phyloP scores from a whole-genome alignment of 257 asterid species.

The Leptodermis oblonga region DNA sequence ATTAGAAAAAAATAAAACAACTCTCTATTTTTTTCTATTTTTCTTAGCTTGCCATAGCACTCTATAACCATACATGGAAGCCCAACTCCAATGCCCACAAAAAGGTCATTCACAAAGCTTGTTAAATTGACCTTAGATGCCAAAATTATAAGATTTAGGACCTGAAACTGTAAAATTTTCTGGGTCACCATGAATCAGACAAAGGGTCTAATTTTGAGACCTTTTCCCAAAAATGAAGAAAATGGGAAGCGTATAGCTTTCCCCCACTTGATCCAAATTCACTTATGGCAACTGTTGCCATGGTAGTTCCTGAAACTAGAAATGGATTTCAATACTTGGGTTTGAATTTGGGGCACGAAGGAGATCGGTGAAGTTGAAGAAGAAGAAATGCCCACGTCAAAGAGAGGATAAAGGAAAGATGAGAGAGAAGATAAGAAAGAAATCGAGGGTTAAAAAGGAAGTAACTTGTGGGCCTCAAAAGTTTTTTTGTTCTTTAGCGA shows the following conservation, averaged over 20 bases:
- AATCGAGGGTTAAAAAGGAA: no score
- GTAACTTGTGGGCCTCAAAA: no score
- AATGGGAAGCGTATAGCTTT: constrained; percentile 40
- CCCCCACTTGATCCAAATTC: constrained; percentile 54
- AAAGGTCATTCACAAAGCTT: constrained; percentile 47
- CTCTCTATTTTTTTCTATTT: no score
- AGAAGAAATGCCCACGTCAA: no score
- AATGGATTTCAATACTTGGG: background rate
- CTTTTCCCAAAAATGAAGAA: constrained; percentile 62
- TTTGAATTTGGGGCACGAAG: constrained; percentile 10
- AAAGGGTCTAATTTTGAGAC: constrained; percentile 38
- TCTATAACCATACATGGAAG: constrained; percentile 96
- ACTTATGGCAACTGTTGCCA: constrained; percentile 62
- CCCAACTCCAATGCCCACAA: constrained; percentile 94
- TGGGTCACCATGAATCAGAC: constrained; percentile 26
- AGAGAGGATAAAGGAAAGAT: no score
- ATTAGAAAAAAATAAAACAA: no score
- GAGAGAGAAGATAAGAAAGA: no score
- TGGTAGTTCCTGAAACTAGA: constrained; percentile 11
- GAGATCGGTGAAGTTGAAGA: no score
- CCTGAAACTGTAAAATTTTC: constrained; percentile 25
- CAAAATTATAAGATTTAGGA: constrained; percentile 31
- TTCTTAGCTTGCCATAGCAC: no score
- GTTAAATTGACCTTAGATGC: constrained; percentile 50
- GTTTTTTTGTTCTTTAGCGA: no score